Evolutionary conservation across 2,329 filamentous ascomycete genomes (phyloP).

Genomic region (Ceratocystis papillata): DNA sequence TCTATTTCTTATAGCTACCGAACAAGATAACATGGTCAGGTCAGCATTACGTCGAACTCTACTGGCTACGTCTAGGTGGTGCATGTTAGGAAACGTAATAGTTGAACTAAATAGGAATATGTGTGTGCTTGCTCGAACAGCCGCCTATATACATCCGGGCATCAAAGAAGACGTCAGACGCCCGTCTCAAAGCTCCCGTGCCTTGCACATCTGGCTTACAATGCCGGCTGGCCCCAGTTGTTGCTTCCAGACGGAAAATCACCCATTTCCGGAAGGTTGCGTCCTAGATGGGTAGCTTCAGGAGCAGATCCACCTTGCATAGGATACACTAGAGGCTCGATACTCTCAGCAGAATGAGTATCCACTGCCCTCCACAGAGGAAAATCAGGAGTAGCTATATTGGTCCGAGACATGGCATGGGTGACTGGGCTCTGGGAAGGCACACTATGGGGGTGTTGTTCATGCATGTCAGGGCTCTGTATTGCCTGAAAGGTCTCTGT

Average conservation of each 20-base stretch:
- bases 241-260: background rate
- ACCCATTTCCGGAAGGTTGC: background rate
- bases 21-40: background rate
- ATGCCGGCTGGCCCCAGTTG: background rate
- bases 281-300: background rate
- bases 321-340: background rate
- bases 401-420: constrained; percentile 4
- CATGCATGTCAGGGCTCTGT: background rate
- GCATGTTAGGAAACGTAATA: too few species aligned
- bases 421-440: background rate
- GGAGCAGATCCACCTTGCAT: background rate
- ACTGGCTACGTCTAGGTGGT: too few species aligned
- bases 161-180: background rate
- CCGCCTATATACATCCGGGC: background rate
- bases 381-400: background rate
- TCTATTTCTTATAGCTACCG: background rate
- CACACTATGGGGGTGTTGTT: background rate
- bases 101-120: too few species aligned
- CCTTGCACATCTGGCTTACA: background rate
- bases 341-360: background rate
- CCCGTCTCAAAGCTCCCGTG: background rate
- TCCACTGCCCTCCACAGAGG: background rate
- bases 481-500: background rate
- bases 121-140: too few species aligned
- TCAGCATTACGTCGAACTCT: background rate